A percentile compares a stretch with the other conserved stretches of the same genome.
phyloP scores from a whole-genome alignment of 1,139 yeast genomes.

The Saccharomyces hybrid region DNA sequence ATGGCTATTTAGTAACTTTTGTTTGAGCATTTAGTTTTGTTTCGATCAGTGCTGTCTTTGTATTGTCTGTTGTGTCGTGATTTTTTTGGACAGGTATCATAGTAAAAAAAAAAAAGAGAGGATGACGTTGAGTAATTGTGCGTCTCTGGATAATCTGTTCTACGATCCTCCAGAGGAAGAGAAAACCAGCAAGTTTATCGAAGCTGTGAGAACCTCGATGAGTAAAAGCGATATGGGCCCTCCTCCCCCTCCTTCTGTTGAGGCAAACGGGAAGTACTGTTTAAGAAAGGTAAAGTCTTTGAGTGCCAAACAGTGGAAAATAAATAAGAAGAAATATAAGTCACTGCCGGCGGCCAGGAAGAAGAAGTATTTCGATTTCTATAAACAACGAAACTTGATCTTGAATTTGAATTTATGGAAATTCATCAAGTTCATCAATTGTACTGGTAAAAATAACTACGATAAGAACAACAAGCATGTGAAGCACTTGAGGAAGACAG shows the following conservation, averaged over 20 bases:
- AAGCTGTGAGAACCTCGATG: background rate
- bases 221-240: background rate
- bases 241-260: background rate
- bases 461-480: background rate
- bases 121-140: background rate
- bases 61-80: too few relatives aligned
- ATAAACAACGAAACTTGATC: conserved; percentile 5
- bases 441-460: background rate
- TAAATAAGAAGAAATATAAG: background rate
- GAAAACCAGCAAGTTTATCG: background rate
- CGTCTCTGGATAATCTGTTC: background rate
- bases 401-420: conserved; percentile 11
- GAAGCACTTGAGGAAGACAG: background rate
- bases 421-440: conserved; percentile 3
- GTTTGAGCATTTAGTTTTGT: too few relatives aligned
- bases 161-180: background rate
- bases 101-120: background rate
- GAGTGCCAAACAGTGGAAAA: background rate
- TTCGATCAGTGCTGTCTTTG: too few relatives aligned
- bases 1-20: too few relatives aligned
- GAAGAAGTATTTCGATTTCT: conserved; percentile 8
- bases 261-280: background rate
- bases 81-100: too few relatives aligned
- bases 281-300: background rate
- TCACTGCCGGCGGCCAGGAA: background rate